Evolutionary conservation across 371 early-diverging fungal species (phyloP), one percentile per base, ranked within the genome.

Genomic region (Lichtheimia ramosa): DNA sequence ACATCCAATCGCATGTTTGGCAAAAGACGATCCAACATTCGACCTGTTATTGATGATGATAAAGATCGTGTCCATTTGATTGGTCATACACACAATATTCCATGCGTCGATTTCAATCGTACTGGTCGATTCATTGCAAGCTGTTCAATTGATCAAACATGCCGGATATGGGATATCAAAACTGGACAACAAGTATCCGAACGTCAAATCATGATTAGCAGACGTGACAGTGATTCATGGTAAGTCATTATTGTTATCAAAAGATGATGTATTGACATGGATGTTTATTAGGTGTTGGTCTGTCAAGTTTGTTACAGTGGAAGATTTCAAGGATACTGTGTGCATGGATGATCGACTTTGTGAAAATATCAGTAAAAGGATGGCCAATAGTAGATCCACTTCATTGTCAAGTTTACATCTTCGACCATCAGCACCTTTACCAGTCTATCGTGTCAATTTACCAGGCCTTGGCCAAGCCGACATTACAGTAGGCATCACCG

Each of bases 61-160:
- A 42, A 48, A 14, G 34, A 58, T 23, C 48, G 28, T 10, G 54
- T 73, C 15, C 61, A 61, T 25, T 53, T 83, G 8, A 42, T 42
- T 18, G 88, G 87, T 0, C 90, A 89, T 63, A 63, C 63, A 3
- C 74, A 89, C 62, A 89, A 89, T 66, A 73, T 89, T 10, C 90
- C 90, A 0, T 69, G 67, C 34, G 71, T 89, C 48, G 84, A 81
- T 41, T 85, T 88, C 56, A 79, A 69, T 48, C 23, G 58, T 13
- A 74, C 81, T 14, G 90, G 88, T 13, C 65, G 62, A 25, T 85
- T 71, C 43, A 49, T 89, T 21, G 85, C 77, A 13, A 83, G 82
- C 20, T 73, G 81, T 21, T 86, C 87, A 5, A 82, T 89, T 41
- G 88, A 84, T 57, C 39, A 59, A 3, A 72, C 73, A 14, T 77